phyloP scores from a whole-genome alignment of 257 asterid species.

The Fraxinus pennsylvanica region DNA sequence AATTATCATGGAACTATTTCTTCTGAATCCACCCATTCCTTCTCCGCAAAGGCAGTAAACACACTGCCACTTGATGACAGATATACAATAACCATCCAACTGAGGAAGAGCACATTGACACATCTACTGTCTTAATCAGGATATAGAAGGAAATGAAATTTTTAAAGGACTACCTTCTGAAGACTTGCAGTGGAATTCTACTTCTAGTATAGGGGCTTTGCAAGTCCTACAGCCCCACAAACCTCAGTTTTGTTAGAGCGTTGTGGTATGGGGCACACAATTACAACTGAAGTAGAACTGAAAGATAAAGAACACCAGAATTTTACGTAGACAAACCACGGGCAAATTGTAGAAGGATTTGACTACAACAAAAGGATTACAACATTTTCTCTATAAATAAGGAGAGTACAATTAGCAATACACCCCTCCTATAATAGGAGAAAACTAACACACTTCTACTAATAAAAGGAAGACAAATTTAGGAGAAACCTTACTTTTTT shows the following conservation, averaged over 20 bases:
- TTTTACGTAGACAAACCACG: too few relatives aligned
- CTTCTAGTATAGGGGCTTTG: slow-evolving; percentile 7
- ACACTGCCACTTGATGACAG: slow-evolving; percentile 11
- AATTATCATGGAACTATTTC: slow-evolving; percentile 15
- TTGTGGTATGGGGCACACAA: too few relatives aligned
- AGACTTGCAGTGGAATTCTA: background rate
- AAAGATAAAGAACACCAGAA: too few relatives aligned
- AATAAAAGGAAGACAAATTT: too few relatives aligned
- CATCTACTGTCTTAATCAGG: slow-evolving; percentile 7
- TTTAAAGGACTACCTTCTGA: slow-evolving; percentile 14
- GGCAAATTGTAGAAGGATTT: too few relatives aligned
- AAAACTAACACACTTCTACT: too few relatives aligned
- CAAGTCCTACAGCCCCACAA: background rate
- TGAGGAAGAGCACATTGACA: slow-evolving; percentile 1
- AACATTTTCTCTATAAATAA: too few relatives aligned
- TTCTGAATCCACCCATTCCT: slow-evolving; percentile 10
- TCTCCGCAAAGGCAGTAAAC: slow-evolving; percentile 4
- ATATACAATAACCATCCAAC: background rate
- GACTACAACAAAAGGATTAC: too few relatives aligned
- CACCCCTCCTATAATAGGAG: too few relatives aligned
- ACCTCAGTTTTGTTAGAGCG: background rate
- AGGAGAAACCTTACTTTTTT: too few relatives aligned
- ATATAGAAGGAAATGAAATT: slow-evolving; percentile 11
- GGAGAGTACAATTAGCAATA: too few relatives aligned
- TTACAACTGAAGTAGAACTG: too few relatives aligned